A percentile compares a stretch with the other conserved stretches of the same genome.
Evolutionary conservation across 371 early-diverging fungal genomes (phyloP).

Genomic region (Mucor plumbeus): DNA sequence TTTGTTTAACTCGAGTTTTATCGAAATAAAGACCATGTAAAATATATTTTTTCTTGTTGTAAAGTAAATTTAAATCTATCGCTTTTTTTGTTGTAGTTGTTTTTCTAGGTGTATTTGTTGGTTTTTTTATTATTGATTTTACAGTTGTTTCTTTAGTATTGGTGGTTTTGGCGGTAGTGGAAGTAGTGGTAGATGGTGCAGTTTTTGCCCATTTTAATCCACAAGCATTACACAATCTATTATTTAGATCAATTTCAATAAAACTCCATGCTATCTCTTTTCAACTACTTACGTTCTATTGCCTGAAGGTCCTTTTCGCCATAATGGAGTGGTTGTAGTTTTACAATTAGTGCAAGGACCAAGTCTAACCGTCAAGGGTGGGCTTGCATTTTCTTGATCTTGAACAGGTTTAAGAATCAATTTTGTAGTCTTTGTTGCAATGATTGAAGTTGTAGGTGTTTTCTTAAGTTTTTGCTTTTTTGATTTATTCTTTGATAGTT

Average conservation of each 20-base stretch:
- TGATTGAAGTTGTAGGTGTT: background rate
- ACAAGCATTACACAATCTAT: slow-evolving; percentile 53
- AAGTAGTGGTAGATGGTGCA: background rate
- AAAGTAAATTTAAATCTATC: slow-evolving; percentile 1
- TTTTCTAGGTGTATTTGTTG: background rate
- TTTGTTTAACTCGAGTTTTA: slow-evolving; percentile 6
- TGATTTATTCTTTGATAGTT: background rate
- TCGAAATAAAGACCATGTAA: slow-evolving; percentile 25
- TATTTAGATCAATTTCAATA: background rate
- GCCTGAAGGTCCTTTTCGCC: slow-evolving; percentile 50
- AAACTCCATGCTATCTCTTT: background rate
- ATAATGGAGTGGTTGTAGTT: slow-evolving; percentile 28
- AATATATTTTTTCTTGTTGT: slow-evolving; percentile 22
- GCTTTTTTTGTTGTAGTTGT: slow-evolving; percentile 11
- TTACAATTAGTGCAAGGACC: slow-evolving; percentile 23
- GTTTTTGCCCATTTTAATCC: slow-evolving; percentile 39
- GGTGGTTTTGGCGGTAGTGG: background rate
- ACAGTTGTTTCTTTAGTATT: background rate
- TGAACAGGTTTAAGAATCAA: background rate
- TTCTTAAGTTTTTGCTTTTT: slow-evolving; percentile 7
- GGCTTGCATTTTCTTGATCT: background rate
- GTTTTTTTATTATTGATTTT: background rate
- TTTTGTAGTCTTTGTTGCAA: background rate
- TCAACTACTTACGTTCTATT: slow-evolving; percentile 32
- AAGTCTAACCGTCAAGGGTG: background rate